phyloP scores from a whole-genome alignment of 345 rosid species.

The Eutrema yunnanense region DNA sequence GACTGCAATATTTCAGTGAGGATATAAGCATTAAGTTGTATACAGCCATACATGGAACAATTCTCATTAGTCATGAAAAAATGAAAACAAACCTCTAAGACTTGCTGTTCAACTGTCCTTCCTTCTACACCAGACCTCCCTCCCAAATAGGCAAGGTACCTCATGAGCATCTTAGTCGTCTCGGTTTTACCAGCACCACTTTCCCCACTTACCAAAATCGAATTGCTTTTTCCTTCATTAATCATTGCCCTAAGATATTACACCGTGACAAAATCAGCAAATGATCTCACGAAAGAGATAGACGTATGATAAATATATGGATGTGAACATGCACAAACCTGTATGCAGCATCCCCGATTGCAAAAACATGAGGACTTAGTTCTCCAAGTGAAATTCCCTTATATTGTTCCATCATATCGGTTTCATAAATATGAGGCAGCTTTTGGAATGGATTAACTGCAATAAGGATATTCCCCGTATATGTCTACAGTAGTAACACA shows the following conservation, averaged over 20 bases:
- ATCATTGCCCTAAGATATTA: slow-evolving; percentile 68
- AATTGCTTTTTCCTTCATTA: slow-evolving; percentile 81
- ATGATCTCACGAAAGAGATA: neutral
- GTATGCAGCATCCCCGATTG: slow-evolving; percentile 89
- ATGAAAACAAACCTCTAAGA: slow-evolving; percentile 57
- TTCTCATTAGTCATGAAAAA: neutral
- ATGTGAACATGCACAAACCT: slow-evolving; percentile 38
- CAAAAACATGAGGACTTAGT: slow-evolving; percentile 94
- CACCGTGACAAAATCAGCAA: slow-evolving; percentile 27
- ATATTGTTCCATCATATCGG: slow-evolving; percentile 94
- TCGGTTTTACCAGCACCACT: slow-evolving; percentile 99
- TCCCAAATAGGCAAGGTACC: slow-evolving; percentile 85
- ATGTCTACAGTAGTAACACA: slow-evolving; percentile 49
- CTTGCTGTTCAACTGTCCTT: slow-evolving; percentile 95
- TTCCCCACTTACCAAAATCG: slow-evolving; percentile 96
- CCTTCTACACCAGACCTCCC: slow-evolving; percentile 95
- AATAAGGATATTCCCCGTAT: slow-evolving; percentile 83
- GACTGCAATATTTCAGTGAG: slow-evolving; percentile 47
- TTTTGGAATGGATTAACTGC: slow-evolving; percentile 95
- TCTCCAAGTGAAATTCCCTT: slow-evolving; percentile 77
- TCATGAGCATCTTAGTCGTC: slow-evolving; percentile 97
- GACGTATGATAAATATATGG: neutral
- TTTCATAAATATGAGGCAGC: slow-evolving; percentile 84
- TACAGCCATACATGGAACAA: neutral
- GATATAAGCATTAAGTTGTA: slow-evolving; percentile 1